Evolutionary conservation across 352 stramenopile genomes (phyloP), one percentile per base, ranked within the genome.

Genomic region (Phytopythium sindhum): DNA sequence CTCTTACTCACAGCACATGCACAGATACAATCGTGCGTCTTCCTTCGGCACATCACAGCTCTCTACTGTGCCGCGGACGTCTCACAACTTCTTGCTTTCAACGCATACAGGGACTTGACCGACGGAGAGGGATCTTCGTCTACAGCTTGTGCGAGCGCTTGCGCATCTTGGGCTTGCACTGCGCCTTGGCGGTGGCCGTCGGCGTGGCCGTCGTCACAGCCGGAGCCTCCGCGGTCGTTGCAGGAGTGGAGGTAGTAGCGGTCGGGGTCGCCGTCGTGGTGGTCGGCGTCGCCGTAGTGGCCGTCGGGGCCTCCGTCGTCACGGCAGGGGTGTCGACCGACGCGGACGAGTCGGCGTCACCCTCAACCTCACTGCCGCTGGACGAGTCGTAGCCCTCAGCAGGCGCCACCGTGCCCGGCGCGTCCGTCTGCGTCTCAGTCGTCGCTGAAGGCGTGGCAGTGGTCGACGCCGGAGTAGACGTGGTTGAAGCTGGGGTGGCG

Each of bases 121-220:
- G 17, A 45, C 52, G 17, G 4, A 41, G 19, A 39, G 7, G 28
- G 39, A 6, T 7, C 0, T 11, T 26, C 21, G 23, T 41, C 24
- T 60, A 60, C 12, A 35, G 26, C 19, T 29, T 42, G 53, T 33
- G 53, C 35, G 21, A 31, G 35, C 54, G 54, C 45, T 52, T 52
- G 37, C 54, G 54, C 54, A 60, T 60, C 54, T 60, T 60, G 54
- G 54, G 54, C 37, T 60, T 60, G 54, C 54, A 60, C 54, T 60
- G 54, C 21, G 54, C 21, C 33, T 60, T 60, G 54, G 31, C 15
- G 33, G 53, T 31, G 4, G 54, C 33, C 11, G 33, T 12, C 9
- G 54, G 33, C 11, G 54, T 50, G 4, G 54, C 54, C 23, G 54
- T 50, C n/a, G 54, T 58, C 17, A n/a, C 52, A 4, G 33, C 19